A percentile compares a stretch with the other conserved stretches of the same genome.
These are phyloP conservation scores for Wickerhamiella shivajii DNA, from an alignment of 805 yeast species.

Conservation along the genomic window DNA sequence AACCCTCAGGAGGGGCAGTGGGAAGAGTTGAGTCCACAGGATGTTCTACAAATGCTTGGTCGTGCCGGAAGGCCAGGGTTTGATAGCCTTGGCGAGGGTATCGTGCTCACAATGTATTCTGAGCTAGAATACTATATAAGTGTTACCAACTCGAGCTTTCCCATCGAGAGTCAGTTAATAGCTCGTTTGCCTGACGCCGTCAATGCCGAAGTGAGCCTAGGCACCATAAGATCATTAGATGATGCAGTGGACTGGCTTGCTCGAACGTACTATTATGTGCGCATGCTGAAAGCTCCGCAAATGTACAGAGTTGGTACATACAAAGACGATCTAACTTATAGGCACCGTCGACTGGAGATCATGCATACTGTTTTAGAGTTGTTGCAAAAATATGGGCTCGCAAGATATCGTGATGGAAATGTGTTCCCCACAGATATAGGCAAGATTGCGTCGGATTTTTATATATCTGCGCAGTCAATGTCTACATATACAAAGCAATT, in stretches of 20 bases:
- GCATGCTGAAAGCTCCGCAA: conserved; percentile 62
- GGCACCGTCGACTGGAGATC: conserved; percentile 46
- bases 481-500: conserved; percentile 46
- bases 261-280: conserved; percentile 59
- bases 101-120: conserved; percentile 73
- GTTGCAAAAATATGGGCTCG: conserved; percentile 42
- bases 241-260: conserved; percentile 76
- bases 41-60: conserved; percentile 92
- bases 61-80: conserved; percentile 96
- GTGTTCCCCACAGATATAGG: conserved; percentile 60
- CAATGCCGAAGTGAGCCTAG: conserved; percentile 78
- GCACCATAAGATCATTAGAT: conserved; percentile 41
- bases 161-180: conserved; percentile 80
- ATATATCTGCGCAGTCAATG: conserved; percentile 65
- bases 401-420: conserved; percentile 36
- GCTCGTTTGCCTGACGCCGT: conserved; percentile 53
- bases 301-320: conserved; percentile 62
- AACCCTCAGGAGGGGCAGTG: conserved; percentile 82
- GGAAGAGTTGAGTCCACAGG: conserved; percentile 90
- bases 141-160: conserved; percentile 76
- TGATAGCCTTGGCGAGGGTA: conserved; percentile 86
- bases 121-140: conserved; percentile 83
- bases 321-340: conserved; percentile 34
- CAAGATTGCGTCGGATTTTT: conserved; percentile 70
- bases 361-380: conserved; percentile 60